Conservation (phyloP, 208 protist species). For the Leishmania arabica region DNA sequence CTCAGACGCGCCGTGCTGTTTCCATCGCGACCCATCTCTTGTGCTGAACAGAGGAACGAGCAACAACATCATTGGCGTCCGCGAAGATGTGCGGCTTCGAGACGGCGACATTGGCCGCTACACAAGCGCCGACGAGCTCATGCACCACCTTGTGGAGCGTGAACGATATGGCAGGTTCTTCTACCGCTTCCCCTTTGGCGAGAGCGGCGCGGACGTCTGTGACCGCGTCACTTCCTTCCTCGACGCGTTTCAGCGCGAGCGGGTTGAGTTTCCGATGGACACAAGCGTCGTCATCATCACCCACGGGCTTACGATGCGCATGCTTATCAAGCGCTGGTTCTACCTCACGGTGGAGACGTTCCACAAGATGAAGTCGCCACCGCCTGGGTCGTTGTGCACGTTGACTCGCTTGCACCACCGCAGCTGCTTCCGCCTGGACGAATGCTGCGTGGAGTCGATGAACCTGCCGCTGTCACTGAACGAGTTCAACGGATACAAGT, state of each 20-base stretch:
- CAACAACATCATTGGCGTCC: slow-evolving; percentile 75
- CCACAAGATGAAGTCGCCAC: slow-evolving; percentile 81
- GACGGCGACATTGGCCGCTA: slow-evolving; percentile 95
- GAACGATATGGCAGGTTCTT: slow-evolving; percentile 92
- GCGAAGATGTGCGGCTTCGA: slow-evolving; percentile 91
- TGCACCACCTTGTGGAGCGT: slow-evolving; percentile 69
- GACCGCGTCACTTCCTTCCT: slow-evolving; percentile 92
- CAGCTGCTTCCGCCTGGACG: slow-evolving; percentile 77
- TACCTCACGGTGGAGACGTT: slow-evolving; percentile 92
- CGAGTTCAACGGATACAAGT: slow-evolving; percentile 88
- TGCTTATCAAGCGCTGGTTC: slow-evolving; percentile 93
- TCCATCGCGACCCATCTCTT: slow-evolving; percentile 27
- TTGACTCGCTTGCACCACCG: slow-evolving; percentile 81
- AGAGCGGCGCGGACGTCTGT: slow-evolving; percentile 93
- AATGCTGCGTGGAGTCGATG: slow-evolving; percentile 69
- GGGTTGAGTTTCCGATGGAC: slow-evolving; percentile 79
- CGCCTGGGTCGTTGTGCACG: slow-evolving; percentile 64
- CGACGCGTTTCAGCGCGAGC: slow-evolving; percentile 85
- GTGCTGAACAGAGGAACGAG: slow-evolving; percentile 39
- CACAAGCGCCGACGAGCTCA: slow-evolving; percentile 59
- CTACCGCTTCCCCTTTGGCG: slow-evolving; percentile 92
- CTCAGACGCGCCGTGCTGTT: not conserved
- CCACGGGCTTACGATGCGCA: slow-evolving; percentile 87
- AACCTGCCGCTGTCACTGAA: slow-evolving; percentile 80
- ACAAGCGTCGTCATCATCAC: slow-evolving; percentile 92